A percentile compares a stretch with the other conserved stretches of the same genome.
phyloP scores from a whole-genome alignment of 441 rosid species.

The Mallotus repandus region DNA sequence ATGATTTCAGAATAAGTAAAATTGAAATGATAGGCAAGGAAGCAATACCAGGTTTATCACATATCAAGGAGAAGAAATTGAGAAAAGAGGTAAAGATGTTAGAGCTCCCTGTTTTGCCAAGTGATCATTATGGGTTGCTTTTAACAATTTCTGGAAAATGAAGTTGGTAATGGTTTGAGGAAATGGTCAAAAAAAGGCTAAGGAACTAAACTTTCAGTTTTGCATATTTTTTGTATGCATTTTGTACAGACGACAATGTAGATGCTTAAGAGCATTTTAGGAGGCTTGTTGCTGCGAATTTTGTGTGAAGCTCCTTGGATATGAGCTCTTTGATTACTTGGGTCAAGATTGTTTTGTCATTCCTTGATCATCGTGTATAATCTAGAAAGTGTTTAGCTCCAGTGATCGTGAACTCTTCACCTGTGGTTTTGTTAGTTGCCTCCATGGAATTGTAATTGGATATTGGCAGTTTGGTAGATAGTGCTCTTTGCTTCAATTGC shows the following conservation, averaged over 20 bases:
- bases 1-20: conserved; percentile 53
- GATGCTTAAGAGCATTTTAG: conserved; percentile 9
- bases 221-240: conserved; percentile 8
- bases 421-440: too few species aligned
- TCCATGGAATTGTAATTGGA: too few species aligned
- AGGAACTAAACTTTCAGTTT: neutral
- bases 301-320: conserved; percentile 16
- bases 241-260: conserved; percentile 18
- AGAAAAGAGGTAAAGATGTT: conserved; percentile 51
- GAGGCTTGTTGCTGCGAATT: conserved; percentile 7
- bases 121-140: conserved; percentile 92
- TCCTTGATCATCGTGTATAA: neutral
- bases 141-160: conserved; percentile 49
- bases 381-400: neutral
- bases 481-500: too few species aligned
- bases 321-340: neutral
- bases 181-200: conserved; percentile 3
- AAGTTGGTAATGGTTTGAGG: neutral
- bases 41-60: conserved; percentile 62
- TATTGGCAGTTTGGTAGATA: too few species aligned
- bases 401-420: too few species aligned
- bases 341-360: neutral
- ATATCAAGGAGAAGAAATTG: conserved; percentile 78
- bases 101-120: conserved; percentile 90
- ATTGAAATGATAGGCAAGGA: conserved; percentile 89